phyloP scores from a whole-genome alignment of 495 filamentous ascomycete genomes.

The Geoglossum glabrum region DNA sequence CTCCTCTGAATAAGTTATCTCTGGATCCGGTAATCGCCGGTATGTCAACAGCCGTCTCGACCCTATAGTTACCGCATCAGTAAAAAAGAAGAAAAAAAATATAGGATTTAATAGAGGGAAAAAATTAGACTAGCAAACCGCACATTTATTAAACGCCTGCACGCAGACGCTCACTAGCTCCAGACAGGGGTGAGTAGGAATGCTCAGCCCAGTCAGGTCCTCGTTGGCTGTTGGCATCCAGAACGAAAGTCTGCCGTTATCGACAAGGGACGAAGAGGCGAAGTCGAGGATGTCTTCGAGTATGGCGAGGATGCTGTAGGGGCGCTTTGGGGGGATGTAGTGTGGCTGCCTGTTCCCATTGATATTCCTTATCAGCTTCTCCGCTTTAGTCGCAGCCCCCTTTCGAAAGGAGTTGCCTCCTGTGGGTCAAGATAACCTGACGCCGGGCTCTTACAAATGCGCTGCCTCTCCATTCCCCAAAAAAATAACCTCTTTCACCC shows the following conservation, averaged over 20 bases:
- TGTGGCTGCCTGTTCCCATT: constrained; percentile 32
- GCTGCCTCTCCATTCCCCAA: constrained; percentile 43
- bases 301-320: constrained; percentile 81
- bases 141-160: constrained; percentile 78
- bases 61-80: constrained; percentile 28
- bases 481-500: constrained; percentile 37
- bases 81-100: neutral
- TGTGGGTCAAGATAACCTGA: neutral
- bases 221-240: constrained; percentile 97
- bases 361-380: neutral
- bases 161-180: constrained; percentile 60
- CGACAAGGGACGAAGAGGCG: constrained; percentile 56
- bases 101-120: neutral
- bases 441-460: constrained; percentile 41
- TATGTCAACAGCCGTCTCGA: constrained; percentile 76
- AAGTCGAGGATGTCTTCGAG: constrained; percentile 77
- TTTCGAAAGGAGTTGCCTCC: neutral
- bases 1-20: constrained; percentile 26
- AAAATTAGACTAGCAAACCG: constrained; percentile 4
- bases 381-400: neutral
- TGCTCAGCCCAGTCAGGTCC: constrained; percentile 37
- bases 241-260: constrained; percentile 62
- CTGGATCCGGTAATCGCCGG: constrained; percentile 40
- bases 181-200: constrained; percentile 60
- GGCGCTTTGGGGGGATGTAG: constrained; percentile 78